Base-by-base conservation (phyloP, 495 filamentous ascomycete species). In the Patellaria atrata region DNA sequence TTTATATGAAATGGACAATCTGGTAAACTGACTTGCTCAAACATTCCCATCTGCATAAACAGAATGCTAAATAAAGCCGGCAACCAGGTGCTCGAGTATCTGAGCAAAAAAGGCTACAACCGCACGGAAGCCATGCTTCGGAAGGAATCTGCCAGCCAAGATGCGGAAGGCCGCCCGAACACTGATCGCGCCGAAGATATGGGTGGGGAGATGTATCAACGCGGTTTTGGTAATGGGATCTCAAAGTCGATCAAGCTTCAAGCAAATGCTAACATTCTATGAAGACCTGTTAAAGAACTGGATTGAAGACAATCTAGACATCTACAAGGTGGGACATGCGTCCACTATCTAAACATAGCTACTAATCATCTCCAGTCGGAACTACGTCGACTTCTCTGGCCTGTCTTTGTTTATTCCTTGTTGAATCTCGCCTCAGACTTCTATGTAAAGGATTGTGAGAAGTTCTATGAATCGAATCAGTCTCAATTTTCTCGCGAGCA, bases 41-140 rank as follows among this genome's bases (percentile, higher is more conserved):
- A 30, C 12, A 5, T 30, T 8, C 27, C 27, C 5, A 30, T n/a
- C n/a, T n/a, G n/a, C n/a, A 2, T 18, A n/a, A 39, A 35, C 37
- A 15, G 2, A 31, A 14, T 28, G 4, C 5, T 27, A 14, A 14
- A 13, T 35, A 11, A 35, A 8, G 8, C 10, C 10, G 15, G 14
- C 8, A 6, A 10, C 17, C 40, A 91, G 85, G 85, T 97, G 21
- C 89, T 94, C 14, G 89, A 97, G 46, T 97, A 97, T 54, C 62
- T 97, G 9, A 72, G 78, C 30, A 97, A 97, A 58, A 94, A 94
- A 50, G 89, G 89, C 1, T 97, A 94, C 54, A 82, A 69, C 29
- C 74, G 78, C 15, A 96, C 89, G 1, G 89, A 97, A 51, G 82
- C 87, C 10, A 85, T 84, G 62, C 77, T 97, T 27, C 75, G 91